phyloP scores from a whole-genome alignment of 352 stramenopile genomes.

The Globisporangium carolinianum region DNA sequence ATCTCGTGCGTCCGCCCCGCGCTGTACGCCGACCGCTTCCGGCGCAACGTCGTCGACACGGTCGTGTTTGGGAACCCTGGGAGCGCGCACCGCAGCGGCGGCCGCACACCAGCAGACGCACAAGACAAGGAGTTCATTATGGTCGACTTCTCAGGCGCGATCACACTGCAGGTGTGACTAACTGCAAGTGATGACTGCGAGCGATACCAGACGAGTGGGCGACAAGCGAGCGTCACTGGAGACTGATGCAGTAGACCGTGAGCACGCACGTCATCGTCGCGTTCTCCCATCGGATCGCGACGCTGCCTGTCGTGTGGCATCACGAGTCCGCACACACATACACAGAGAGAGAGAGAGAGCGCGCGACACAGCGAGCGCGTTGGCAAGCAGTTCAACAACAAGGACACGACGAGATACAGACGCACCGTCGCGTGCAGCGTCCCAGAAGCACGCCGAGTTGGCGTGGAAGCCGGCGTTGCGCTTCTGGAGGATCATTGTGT shows the following conservation, averaged over 20 bases:
- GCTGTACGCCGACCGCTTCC: slow-evolving; percentile 79
- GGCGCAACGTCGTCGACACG: slow-evolving; percentile 76
- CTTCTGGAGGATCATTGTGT: slow-evolving; percentile 87
- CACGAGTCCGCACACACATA: background rate
- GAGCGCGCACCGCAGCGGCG: slow-evolving; percentile 18
- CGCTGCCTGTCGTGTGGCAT: slow-evolving; percentile 57
- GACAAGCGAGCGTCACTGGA: slow-evolving; percentile 25
- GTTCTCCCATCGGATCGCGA: slow-evolving; percentile 72
- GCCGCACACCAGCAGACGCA: slow-evolving; percentile 11
- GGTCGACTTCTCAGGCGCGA: slow-evolving; percentile 73
- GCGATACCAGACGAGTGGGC: background rate
- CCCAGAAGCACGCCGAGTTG: slow-evolving; percentile 85
- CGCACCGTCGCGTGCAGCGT: slow-evolving; percentile 76
- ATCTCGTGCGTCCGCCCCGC: slow-evolving; percentile 82
- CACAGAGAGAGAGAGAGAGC: slow-evolving; percentile 3
- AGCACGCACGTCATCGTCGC: slow-evolving; percentile 65
- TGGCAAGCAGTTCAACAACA: too few species aligned
- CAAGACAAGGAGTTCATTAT: slow-evolving; percentile 69
- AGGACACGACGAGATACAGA: background rate
- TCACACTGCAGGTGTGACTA: slow-evolving; percentile 28
- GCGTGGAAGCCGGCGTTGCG: slow-evolving; percentile 82
- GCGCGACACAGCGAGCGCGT: background rate
- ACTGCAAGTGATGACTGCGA: background rate
- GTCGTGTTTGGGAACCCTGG: slow-evolving; percentile 67
- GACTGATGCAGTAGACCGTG: slow-evolving; percentile 68